Percentiles rank a stretch among this genome's conserved stretches.
Evolutionary conservation across 305 asterid species (phyloP).

Genomic region (Andrographis paniculata): DNA sequence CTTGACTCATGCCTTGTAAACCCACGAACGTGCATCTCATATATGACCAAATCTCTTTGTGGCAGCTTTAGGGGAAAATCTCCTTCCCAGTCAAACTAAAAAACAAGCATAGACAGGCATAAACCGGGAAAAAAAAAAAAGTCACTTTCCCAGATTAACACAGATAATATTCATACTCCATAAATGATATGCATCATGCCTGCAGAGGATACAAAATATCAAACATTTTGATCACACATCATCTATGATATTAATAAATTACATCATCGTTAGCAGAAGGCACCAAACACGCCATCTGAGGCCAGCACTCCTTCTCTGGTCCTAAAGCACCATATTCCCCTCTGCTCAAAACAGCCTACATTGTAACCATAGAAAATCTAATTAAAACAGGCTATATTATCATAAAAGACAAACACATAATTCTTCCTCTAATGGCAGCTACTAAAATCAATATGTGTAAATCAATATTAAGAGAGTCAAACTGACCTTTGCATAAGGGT

Average conservation of each 20-base stretch:
- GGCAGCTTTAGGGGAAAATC: slow-evolving; percentile 75
- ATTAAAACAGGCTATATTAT: slow-evolving; percentile 11
- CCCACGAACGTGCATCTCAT: slow-evolving; percentile 98
- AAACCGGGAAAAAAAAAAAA: no score
- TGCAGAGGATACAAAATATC: no score
- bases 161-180: slow-evolving; percentile 13
- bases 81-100: slow-evolving; percentile 98
- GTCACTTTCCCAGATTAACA: background rate
- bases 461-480: slow-evolving; percentile 1
- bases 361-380: slow-evolving; percentile 16
- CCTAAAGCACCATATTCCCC: slow-evolving; percentile 71
- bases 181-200: slow-evolving; percentile 2
- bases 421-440: background rate
- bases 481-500: slow-evolving; percentile 91
- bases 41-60: slow-evolving; percentile 64
- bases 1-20: slow-evolving; percentile 90
- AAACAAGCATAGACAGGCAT: slow-evolving; percentile 17
- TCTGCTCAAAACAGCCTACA: slow-evolving; percentile 76
- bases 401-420: background rate
- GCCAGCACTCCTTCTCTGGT: slow-evolving; percentile 68
- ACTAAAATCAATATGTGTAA: background rate
- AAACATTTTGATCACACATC: background rate
- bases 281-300: slow-evolving; percentile 77
- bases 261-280: slow-evolving; percentile 66
- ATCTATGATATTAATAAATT: slow-evolving; percentile 13